These are phyloP conservation scores for Talaromyces atroroseus DNA, from an alignment of 2,329 filamentous ascomycete genomes.

Conservation along the genomic window DNA sequence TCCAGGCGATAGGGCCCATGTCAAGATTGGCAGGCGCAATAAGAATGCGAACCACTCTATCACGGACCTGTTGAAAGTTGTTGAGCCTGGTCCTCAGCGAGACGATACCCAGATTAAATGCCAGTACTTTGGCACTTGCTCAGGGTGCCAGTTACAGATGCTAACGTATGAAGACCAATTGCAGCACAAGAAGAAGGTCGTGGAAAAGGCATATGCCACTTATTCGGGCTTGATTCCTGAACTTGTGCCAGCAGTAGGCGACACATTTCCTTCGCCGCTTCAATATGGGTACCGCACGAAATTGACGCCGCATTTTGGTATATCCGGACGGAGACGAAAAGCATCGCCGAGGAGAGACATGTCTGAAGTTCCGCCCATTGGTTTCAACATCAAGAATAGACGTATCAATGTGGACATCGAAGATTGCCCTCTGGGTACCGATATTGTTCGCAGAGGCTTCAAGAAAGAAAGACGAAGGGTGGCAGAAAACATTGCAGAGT, in stretches of 20 bases:
- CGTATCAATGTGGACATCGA: slow-evolving; percentile 85
- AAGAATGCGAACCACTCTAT: slow-evolving; percentile 62
- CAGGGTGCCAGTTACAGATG: slow-evolving; percentile 97
- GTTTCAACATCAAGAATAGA: slow-evolving; percentile 84
- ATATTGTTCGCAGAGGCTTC: slow-evolving; percentile 74
- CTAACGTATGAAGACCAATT: slow-evolving; percentile 83
- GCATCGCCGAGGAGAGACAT: slow-evolving; percentile 25
- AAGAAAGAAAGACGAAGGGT: slow-evolving; percentile 73
- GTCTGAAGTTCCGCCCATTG: slow-evolving; percentile 65
- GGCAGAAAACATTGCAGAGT: slow-evolving; percentile 61
- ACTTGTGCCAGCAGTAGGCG: slow-evolving; percentile 66
- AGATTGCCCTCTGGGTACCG: slow-evolving; percentile 91
- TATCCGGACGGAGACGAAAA: slow-evolving; percentile 56
- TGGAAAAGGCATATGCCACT: slow-evolving; percentile 86
- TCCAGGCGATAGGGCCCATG: slow-evolving; percentile 74
- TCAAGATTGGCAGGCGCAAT: slow-evolving; percentile 72
- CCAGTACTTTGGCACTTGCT: slow-evolving; percentile 80
- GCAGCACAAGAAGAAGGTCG: slow-evolving; percentile 72
- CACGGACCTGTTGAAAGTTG: slow-evolving; percentile 76
- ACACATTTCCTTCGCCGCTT: slow-evolving; percentile 84
- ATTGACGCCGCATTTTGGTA: slow-evolving; percentile 92
- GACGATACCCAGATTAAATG: slow-evolving; percentile 74
- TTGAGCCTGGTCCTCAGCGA: slow-evolving; percentile 66
- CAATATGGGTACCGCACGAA: slow-evolving; percentile 96
- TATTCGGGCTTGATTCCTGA: slow-evolving; percentile 78